phyloP scores from a whole-genome alignment of 169 alveolate genomes.

The Eimeria necatrix region DNA sequence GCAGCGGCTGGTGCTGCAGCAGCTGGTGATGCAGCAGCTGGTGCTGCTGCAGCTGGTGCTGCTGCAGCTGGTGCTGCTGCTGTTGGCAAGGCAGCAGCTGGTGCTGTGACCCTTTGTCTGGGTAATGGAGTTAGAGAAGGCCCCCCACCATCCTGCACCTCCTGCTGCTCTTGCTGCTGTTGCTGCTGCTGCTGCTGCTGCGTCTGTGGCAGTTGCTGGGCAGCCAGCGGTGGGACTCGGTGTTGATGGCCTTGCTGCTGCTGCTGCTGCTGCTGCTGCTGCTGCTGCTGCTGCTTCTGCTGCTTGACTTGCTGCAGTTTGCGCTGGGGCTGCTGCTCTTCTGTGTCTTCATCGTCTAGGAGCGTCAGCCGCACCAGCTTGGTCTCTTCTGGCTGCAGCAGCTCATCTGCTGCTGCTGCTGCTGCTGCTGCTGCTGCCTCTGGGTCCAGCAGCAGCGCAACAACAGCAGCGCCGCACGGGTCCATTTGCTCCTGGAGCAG shows the following conservation, averaged over 20 bases:
- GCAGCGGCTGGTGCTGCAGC: too few relatives aligned
- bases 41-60: conserved; percentile 1
- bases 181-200: too few relatives aligned
- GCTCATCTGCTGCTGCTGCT: conserved; percentile 44
- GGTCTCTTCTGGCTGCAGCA: conserved; percentile 26
- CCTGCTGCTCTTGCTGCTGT: background rate
- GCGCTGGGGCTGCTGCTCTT: conserved; percentile 17
- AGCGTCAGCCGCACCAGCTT: conserved; percentile 19
- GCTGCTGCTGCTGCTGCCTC: background rate
- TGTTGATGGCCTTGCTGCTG: too few relatives aligned
- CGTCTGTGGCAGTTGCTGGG: too few relatives aligned
- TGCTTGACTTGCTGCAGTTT: background rate
- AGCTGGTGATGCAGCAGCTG: conserved; percentile 21
- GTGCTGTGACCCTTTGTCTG: background rate
- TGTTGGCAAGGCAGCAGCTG: background rate
- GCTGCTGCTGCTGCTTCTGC: conserved; percentile 24
- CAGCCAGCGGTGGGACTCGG: too few relatives aligned
- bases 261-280: too few relatives aligned
- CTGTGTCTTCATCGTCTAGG: background rate
- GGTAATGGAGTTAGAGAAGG: background rate
- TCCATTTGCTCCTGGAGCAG: background rate
- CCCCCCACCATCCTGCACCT: background rate
- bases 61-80: background rate
- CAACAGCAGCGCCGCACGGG: conserved; percentile 54
- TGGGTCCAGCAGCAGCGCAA: conserved; percentile 29